Conservation (phyloP, 208 protist genomes). For the Balamuthia mandrillaris region DNA sequence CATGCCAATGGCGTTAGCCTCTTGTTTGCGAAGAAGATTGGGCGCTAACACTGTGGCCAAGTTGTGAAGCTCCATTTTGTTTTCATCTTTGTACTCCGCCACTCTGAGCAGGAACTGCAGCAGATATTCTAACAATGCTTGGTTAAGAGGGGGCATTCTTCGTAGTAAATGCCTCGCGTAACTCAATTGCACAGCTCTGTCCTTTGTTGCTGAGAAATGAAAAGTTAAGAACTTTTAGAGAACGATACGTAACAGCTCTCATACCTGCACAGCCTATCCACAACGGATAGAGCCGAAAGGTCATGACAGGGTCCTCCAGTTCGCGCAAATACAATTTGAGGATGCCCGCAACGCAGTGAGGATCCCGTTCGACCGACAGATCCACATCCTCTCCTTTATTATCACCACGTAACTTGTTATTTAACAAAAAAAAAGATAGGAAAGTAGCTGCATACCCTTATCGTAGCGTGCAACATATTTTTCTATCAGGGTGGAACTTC, state of each 20-base stretch:
- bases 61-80: constrained; percentile 31
- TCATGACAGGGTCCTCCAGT: constrained; percentile 8
- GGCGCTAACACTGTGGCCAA: constrained; percentile 20
- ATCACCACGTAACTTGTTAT: too few relatives aligned
- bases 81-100: not conserved
- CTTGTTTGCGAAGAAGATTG: not conserved
- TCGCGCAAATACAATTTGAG: constrained; percentile 25
- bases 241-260: too few relatives aligned
- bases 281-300: not conserved
- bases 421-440: too few relatives aligned
- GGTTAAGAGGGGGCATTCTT: constrained; percentile 4
- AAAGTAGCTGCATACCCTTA: too few relatives aligned
- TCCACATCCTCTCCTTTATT: constrained; percentile 23
- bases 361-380: not conserved
- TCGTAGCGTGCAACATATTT: not conserved
- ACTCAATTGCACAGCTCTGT: not conserved
- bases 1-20: not conserved
- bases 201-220: not conserved
- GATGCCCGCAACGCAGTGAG: constrained; percentile 3
- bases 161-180: not conserved
- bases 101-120: constrained; percentile 7
- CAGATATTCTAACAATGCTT: not conserved
- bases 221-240: not conserved
- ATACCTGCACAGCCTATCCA: not conserved
- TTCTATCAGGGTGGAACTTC: constrained; percentile 16